phyloP scores from a whole-genome alignment of 495 filamentous ascomycete species.

The Neurospora sp. region DNA sequence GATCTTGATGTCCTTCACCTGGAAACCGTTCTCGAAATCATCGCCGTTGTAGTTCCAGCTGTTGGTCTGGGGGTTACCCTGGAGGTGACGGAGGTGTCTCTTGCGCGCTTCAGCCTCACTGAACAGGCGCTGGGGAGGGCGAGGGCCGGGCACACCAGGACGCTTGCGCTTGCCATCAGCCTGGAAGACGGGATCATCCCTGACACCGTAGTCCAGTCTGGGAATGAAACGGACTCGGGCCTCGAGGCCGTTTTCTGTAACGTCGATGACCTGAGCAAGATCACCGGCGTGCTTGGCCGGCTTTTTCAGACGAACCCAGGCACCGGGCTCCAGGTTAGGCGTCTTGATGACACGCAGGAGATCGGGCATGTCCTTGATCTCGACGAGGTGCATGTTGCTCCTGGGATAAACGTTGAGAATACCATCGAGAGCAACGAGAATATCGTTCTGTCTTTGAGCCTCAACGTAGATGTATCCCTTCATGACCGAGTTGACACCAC shows the following conservation, averaged over 20 bases:
- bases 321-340: constrained; percentile 73
- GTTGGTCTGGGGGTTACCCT: constrained; percentile 52
- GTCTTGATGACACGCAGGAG: constrained; percentile 81
- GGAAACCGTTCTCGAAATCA: constrained; percentile 84
- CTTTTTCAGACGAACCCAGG: constrained; percentile 82
- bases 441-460: constrained; percentile 74
- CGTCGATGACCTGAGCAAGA: constrained; percentile 86
- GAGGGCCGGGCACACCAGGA: constrained; percentile 41
- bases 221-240: constrained; percentile 81
- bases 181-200: constrained; percentile 51
- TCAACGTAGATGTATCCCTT: constrained; percentile 93
- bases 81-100: constrained; percentile 64
- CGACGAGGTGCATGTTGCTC: constrained; percentile 72
- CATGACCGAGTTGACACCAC: constrained; percentile 59
- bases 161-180: constrained; percentile 72
- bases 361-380: constrained; percentile 97
- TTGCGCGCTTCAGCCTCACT: constrained; percentile 90
- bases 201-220: constrained; percentile 80
- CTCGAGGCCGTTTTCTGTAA: constrained; percentile 84
- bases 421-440: constrained; percentile 68
- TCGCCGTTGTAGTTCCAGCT: constrained; percentile 77
- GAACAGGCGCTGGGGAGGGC: constrained; percentile 88
- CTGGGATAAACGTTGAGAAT: constrained; percentile 75
- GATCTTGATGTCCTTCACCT: constrained; percentile 88
- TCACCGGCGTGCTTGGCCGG: constrained; percentile 76